phyloP scores from a whole-genome alignment of 106 monocot genomes.

The Allium cepa region DNA sequence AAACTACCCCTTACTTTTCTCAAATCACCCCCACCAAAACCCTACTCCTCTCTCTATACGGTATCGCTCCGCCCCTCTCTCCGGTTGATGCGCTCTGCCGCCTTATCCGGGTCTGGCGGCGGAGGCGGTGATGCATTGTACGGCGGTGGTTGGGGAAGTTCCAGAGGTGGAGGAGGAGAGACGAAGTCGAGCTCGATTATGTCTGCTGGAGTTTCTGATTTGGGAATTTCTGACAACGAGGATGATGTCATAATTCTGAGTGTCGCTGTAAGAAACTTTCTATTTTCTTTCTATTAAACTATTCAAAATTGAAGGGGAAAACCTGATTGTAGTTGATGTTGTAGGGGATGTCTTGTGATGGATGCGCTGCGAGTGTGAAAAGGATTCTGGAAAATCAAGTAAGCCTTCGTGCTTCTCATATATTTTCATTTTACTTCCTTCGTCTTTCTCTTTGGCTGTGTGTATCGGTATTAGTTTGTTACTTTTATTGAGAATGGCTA shows the following conservation, averaged over 20 bases:
- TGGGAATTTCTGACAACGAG: neutral
- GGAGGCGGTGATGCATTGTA: too few relatives aligned
- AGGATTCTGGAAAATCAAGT: slow-evolving; percentile 6
- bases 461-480: neutral
- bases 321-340: neutral
- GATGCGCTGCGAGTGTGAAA: slow-evolving; percentile 8
- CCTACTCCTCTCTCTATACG: neutral
- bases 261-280: slow-evolving; percentile 1
- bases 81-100: neutral
- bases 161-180: neutral
- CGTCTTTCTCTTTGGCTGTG: too few relatives aligned
- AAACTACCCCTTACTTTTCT: neutral
- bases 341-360: slow-evolving; percentile 5
- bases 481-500: neutral
- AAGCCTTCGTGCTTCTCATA: neutral
- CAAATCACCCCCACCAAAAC: neutral
- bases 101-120: slow-evolving; percentile 1
- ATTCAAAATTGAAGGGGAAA: neutral
- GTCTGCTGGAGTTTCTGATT: neutral
- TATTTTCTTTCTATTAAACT: neutral
- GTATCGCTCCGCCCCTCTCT: neutral
- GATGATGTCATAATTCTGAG: slow-evolving; percentile 1
- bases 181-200: slow-evolving; percentile 1
- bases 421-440: neutral
- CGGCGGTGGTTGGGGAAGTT: too few relatives aligned